A percentile compares a stretch with the other conserved stretches of the same genome.
These are phyloP conservation scores for Sanghuangporus weigelae DNA, from an alignment of 1,284 basidiomycete genomes.

Conservation along the genomic window DNA sequence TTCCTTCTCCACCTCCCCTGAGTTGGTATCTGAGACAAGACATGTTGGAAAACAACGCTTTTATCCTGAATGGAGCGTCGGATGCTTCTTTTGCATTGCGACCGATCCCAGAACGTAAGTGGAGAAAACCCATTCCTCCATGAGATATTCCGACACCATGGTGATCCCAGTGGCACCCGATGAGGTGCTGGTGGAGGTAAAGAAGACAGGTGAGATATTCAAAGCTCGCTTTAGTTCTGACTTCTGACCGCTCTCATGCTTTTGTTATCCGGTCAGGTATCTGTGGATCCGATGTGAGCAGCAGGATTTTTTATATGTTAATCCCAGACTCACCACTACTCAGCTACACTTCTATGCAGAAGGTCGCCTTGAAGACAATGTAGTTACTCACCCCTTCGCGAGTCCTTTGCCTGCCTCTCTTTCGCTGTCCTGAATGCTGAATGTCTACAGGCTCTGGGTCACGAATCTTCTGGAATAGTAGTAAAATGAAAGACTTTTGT, in stretches of 20 bases:
- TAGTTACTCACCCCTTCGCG: slow-evolving; percentile 12
- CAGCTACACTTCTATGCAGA: slow-evolving; percentile 84
- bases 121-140: neutral
- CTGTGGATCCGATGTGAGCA: slow-evolving; percentile 79
- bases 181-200: slow-evolving; percentile 87
- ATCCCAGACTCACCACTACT: slow-evolving; percentile 16
- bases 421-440: slow-evolving; percentile 37
- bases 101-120: slow-evolving; percentile 69
- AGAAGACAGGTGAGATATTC: slow-evolving; percentile 71
- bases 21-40: neutral
- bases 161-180: slow-evolving; percentile 51
- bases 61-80: slow-evolving; percentile 70
- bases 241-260: slow-evolving; percentile 1
- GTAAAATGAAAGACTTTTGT: slow-evolving; percentile 26
- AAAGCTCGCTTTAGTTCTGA: neutral
- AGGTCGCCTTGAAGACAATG: slow-evolving; percentile 47
- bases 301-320: neutral
- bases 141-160: neutral
- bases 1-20: neutral
- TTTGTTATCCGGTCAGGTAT: slow-evolving; percentile 50
- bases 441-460: slow-evolving; percentile 47
- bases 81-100: slow-evolving; percentile 72
- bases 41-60: slow-evolving; percentile 75
- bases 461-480: slow-evolving; percentile 52
- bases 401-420: slow-evolving; percentile 11